A percentile compares a stretch with the other conserved stretches of the same genome.
phyloP scores from a whole-genome alignment of 805 yeast species.

The Cyberlindnera galapagoensis region DNA sequence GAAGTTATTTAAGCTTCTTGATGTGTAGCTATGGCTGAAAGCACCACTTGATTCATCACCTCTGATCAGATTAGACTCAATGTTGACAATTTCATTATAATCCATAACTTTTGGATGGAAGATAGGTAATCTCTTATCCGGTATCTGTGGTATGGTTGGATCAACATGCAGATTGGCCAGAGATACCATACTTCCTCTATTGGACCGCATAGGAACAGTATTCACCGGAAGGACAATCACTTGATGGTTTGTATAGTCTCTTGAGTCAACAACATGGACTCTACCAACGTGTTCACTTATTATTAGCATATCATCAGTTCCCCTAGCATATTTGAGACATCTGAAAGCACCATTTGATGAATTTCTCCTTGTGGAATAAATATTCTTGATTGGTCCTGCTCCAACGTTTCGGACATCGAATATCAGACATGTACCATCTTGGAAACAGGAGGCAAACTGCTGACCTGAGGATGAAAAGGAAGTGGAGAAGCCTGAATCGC shows the following conservation, averaged over 20 bases:
- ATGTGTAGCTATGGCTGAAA: constrained; percentile 6
- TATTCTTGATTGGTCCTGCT: constrained; percentile 42
- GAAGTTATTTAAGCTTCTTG: constrained; percentile 21
- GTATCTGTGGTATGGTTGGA: too few relatives aligned
- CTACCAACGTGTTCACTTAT: constrained; percentile 83
- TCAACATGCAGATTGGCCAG: constrained; percentile 3
- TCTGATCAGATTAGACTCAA: constrained; percentile 10
- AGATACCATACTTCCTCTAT: constrained; percentile 7
- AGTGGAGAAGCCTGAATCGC: constrained; percentile 81
- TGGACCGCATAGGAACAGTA: constrained; percentile 6
- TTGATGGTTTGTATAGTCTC: constrained; percentile 69
- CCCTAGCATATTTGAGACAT: constrained; percentile 52
- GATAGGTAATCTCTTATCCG: constrained; percentile 1
- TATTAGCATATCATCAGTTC: constrained; percentile 69
- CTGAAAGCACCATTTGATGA: constrained; percentile 60
- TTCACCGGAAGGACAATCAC: constrained; percentile 59
- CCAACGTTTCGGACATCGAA: constrained; percentile 67
- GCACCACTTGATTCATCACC: neutral
- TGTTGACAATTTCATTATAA: constrained; percentile 18
- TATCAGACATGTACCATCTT: constrained; percentile 73
- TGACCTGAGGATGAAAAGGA: constrained; percentile 71
- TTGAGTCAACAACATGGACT: constrained; percentile 76
- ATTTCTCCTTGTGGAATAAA: constrained; percentile 54
- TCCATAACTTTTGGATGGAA: constrained; percentile 20
- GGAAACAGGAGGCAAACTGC: constrained; percentile 74